Evolutionary conservation across 345 rosid genomes (phyloP), one percentile per base, ranked within the genome.

Genomic region (Xanthoceras sorbifolium): DNA sequence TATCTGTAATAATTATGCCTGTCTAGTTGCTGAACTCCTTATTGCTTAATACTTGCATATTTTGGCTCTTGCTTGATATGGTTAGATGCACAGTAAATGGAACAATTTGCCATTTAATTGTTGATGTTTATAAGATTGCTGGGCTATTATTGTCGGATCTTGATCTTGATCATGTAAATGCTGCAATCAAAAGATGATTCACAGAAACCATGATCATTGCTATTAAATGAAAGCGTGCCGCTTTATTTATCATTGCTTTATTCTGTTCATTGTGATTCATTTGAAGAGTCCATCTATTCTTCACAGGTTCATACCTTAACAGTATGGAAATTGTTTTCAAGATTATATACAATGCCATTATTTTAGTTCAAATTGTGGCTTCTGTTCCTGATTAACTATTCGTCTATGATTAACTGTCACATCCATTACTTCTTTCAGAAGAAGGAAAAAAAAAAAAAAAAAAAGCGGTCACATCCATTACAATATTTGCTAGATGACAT

Each of bases 221-320:
- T 20, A 55, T 28, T 54, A 63, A 61, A 76, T 52, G 46, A 76
- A 80, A 81, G 61, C 75, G 29, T 62, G 42, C 40, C 75, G 55
- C 36, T 62, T 42, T 69, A 8, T 55, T 77, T 29, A 38, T 64
- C 15, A 55, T 50, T 29, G 7, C 52, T 3, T n/a, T 44, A n/a
- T n/a, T n/a, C n/a, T n/a, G n/a, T n/a, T n/a, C n/a, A n/a, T n/a
- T n/a, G n/a, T n/a, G n/a, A n/a, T 63, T 63, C 18, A 15, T 63
- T 9, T 31, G 65, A 4, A 26, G 38, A 14, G 36, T 67, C 29
- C 57, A 44, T 44, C 22, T 26, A 29, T 68, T 29, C 34, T 68
- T 28, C 11, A 46, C 18, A 46, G 50, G 0, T 46, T 46, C 50
- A 44, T 26, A 42, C 55, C 20, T 25, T 67, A 7, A 14, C 71